These are phyloP conservation scores for Euryodendron excelsum DNA, from an alignment of 148 eudicot genomes.

Conservation along the genomic window DNA sequence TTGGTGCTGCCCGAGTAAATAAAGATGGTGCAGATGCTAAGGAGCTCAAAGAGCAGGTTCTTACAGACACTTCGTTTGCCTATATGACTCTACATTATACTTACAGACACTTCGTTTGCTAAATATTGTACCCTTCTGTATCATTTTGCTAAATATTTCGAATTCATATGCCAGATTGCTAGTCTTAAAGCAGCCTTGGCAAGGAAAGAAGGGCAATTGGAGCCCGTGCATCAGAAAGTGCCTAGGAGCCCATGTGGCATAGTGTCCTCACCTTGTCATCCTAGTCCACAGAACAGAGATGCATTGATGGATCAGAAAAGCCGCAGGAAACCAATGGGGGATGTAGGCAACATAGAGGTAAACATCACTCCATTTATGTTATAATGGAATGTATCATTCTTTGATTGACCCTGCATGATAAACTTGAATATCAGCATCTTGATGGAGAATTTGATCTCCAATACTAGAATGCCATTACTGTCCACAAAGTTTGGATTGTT, in stretches of 20 bases:
- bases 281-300: conserved; percentile 36
- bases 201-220: conserved; percentile 61
- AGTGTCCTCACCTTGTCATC: conserved; percentile 42
- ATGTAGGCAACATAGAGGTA: conserved; percentile 82
- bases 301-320: conserved; percentile 29
- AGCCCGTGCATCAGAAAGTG: conserved; percentile 35
- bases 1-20: conserved; percentile 91
- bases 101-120: background rate
- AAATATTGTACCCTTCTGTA: too few relatives aligned
- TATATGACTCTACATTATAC: background rate
- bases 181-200: conserved; percentile 87
- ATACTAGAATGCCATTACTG: background rate
- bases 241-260: conserved; percentile 49
- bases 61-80: background rate
- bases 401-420: background rate
- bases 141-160: background rate
- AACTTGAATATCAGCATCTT: background rate
- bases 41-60: conserved; percentile 94
- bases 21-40: conserved; percentile 81
- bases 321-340: conserved; percentile 66
- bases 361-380: background rate
- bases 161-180: conserved; percentile 53
- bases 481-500: background rate
- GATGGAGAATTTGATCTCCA: background rate
- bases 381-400: background rate